phyloP scores from a whole-genome alignment of 345 rosid species.

The Citrus medica region DNA sequence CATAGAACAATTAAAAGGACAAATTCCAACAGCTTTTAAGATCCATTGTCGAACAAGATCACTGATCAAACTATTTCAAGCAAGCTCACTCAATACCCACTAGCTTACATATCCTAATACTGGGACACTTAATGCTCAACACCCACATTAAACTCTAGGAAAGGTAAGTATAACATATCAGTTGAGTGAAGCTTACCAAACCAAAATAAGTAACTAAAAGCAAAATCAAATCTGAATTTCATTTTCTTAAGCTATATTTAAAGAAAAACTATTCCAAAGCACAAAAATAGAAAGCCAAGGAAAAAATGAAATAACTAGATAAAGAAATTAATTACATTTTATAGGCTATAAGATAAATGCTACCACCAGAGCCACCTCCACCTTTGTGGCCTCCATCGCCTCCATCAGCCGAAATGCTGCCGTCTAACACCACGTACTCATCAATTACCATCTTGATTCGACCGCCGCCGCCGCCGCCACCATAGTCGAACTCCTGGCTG shows the following conservation, averaged over 20 bases:
- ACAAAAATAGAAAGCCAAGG: background rate
- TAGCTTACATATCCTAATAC: background rate
- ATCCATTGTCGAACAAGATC: background rate
- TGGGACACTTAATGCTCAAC: background rate
- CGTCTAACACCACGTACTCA: constrained; percentile 57
- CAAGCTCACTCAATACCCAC: background rate
- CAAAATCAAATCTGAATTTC: background rate
- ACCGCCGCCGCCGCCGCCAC: constrained; percentile 98
- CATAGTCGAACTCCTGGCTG: constrained; percentile 77
- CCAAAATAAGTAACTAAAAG: background rate
- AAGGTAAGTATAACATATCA: background rate
- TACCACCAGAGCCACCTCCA: constrained; percentile 98
- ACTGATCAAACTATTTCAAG: background rate
- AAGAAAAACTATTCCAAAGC: background rate
- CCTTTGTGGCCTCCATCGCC: constrained; percentile 83
- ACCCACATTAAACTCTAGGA: background rate
- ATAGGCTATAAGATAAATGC: constrained; percentile 62
- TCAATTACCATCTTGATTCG: constrained; percentile 51
- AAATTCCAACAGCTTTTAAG: background rate
- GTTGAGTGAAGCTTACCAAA: background rate
- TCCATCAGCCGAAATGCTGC: constrained; percentile 77
- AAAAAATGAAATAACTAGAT: constrained; percentile 17
- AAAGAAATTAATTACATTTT: constrained; percentile 62
- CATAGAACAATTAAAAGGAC: background rate
- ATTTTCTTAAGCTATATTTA: background rate